Evolutionary conservation across 257 asterid species (phyloP), one percentile per base, ranked within the genome.

Genomic region (Petrea volubilis): DNA sequence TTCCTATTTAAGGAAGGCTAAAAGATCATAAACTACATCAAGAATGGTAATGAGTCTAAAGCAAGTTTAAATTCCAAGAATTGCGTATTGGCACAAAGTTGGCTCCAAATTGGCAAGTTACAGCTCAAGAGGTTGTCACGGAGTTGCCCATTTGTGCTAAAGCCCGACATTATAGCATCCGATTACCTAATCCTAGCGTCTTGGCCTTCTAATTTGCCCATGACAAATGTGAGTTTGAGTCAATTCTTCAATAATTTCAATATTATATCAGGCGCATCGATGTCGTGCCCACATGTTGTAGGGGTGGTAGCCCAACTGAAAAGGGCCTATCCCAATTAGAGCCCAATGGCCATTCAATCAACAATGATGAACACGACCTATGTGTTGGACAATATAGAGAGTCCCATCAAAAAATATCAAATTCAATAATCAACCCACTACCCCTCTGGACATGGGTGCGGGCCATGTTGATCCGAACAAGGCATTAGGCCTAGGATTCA

Each of bases 81-180:
- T 89, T 95, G 0, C 34, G 2, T 0, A 25, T 80, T 0, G 91
- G 88, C 7, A 41, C 81, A 0, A 87, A 81, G 62, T 84, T 90
- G 11, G 85, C 93, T 3, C 97, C 97, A 17, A 64, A 74, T 78
- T 85, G 23, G 72, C 96, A 0, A 71, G 84, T 49, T 91, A 89
- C 74, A 91, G 96, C 91, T 89, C 97, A 0, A 65, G 97, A 53
- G 97, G 13, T 96, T 95, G 13, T 87, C 97, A 0, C 69, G 6
- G n/a, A 83, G 86, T 60, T 91, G 96, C 57, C 95, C 96, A 4
- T 49, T 23, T 10, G 79, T 91, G 9, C 64, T 91, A 90, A n/a
- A n/a, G 64, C 97, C 97, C 0, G 97, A 90, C 18, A 41, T 90
- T 7, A 79, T 76, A 84, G 96, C 87, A 6, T 96, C 97, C 0